These are phyloP conservation scores for Colletotrichum nymphaeae DNA, from an alignment of 2,329 filamentous ascomycete species.

Conservation along the genomic window DNA sequence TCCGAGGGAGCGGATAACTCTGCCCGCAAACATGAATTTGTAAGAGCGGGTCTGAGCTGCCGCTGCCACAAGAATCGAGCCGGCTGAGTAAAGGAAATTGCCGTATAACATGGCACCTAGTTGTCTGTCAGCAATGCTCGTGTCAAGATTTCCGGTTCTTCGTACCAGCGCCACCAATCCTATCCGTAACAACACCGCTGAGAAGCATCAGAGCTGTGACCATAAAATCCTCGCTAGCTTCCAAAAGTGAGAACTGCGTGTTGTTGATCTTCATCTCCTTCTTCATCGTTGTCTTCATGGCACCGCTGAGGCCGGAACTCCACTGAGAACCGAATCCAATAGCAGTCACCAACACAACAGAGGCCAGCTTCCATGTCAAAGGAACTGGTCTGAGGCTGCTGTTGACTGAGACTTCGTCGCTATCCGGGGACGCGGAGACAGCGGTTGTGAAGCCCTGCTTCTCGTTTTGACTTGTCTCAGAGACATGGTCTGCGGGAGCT, in stretches of 20 bases:
- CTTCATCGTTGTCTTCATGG: slow-evolving; percentile 71
- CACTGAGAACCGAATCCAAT: slow-evolving; percentile 71
- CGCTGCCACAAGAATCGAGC: slow-evolving; percentile 68
- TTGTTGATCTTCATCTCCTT: slow-evolving; percentile 71
- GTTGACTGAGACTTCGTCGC: no score
- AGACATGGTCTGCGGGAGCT: background rate
- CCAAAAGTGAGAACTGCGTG: slow-evolving; percentile 67
- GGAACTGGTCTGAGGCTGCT: background rate
- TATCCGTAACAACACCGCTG: slow-evolving; percentile 67
- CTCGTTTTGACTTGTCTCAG: no score
- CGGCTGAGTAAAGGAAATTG: slow-evolving; percentile 67
- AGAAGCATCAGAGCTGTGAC: slow-evolving; percentile 64
- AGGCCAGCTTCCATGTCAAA: slow-evolving; percentile 37
- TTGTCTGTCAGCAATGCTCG: no score
- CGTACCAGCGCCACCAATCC: slow-evolving; percentile 67
- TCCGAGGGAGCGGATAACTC: slow-evolving; percentile 66
- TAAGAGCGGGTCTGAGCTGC: slow-evolving; percentile 67
- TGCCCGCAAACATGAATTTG: slow-evolving; percentile 69
- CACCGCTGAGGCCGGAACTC: slow-evolving; percentile 69
- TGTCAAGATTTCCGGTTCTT: slow-evolving; percentile 8
- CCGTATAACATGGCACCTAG: slow-evolving; percentile 48
- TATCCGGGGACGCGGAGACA: no score
- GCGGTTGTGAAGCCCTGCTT: background rate
- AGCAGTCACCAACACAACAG: slow-evolving; percentile 61
- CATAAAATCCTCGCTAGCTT: slow-evolving; percentile 73